phyloP scores from a whole-genome alignment of 108 stramenopile genomes.

The Pseudonitzschia delicatissima region DNA sequence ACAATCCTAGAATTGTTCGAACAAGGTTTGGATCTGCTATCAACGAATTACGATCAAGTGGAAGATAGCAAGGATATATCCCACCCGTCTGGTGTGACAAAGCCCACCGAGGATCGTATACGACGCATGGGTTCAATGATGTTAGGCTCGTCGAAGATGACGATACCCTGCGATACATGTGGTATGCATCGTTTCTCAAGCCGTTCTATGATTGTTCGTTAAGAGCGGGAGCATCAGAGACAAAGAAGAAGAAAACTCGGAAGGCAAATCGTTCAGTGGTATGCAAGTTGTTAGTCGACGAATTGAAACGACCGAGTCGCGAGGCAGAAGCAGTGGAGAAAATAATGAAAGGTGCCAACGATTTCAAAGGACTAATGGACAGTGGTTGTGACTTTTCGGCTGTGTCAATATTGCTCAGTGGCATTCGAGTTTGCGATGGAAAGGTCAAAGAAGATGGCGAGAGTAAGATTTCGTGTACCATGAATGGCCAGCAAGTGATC shows the following conservation, averaged over 20 bases:
- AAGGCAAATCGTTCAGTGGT: constrained; percentile 57
- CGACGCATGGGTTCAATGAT: constrained; percentile 41
- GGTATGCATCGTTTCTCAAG: constrained; percentile 84
- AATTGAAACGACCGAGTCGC: constrained; percentile 69
- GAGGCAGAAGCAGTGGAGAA: constrained; percentile 76
- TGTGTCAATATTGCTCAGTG: constrained; percentile 64
- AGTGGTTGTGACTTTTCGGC: constrained; percentile 67
- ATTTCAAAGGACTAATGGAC: constrained; percentile 61
- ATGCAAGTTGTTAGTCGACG: constrained; percentile 59
- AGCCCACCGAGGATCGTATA: constrained; percentile 11
- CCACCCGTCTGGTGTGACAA: constrained; percentile 73
- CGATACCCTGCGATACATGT: constrained; percentile 72
- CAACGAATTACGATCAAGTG: constrained; percentile 63
- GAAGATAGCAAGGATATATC: constrained; percentile 57
- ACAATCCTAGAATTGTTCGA: constrained; percentile 32
- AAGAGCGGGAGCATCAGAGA: constrained; percentile 1
- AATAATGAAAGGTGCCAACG: constrained; percentile 72
- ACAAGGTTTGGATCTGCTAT: constrained; percentile 52
- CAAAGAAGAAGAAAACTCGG: constrained; percentile 29
- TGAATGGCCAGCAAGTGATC: constrained; percentile 50
- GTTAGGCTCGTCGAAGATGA: constrained; percentile 58
- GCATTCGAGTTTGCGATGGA: constrained; percentile 40
- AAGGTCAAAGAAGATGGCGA: not conserved
- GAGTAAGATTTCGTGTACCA: constrained; percentile 36
- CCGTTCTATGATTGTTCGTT: constrained; percentile 48